Base-by-base conservation (phyloP, 139 green algal species). In the Prasinococcaceae sp. region DNA sequence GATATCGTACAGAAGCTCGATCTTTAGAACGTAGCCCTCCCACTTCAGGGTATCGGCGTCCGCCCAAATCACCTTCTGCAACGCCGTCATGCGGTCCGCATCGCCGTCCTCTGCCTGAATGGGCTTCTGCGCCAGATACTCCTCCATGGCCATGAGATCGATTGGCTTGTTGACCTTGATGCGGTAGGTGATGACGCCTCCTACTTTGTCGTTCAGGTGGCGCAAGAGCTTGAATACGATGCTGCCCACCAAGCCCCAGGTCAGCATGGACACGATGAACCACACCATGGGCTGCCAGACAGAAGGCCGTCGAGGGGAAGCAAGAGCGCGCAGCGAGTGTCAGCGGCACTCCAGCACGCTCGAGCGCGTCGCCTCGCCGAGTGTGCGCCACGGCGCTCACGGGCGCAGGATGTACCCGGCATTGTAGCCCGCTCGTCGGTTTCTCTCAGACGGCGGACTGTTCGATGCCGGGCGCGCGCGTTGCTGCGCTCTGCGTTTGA, bases 81-180 rank as follows among this genome's bases (percentile, higher is more conserved):
- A 20, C 23, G 51, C 17, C 10, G 22, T 59, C 12, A 40, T 14
- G 5, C 5, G 3, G 39, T 59, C 51, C 6, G 51, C 51, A 14
- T 50, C 24, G 27, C 51, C 51, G n/a, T 59, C 51, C 39, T 59
- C 51, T 17, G 36, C 19, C 19, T 39, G 36, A 12, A 59, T 26
- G 8, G 51, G 19, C 23, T 59, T 59, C 3, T n/a, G n/a, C 12
- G 38, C 24, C 23, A 59, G 42, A 14, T 50, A 59, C 25, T 49
- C 36, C 24, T 59, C 38, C 4, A 59, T 20, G 20, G 51, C 51
- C 12, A 38, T 10, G 4, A 59, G 12, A 36, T 59, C 39, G 36
- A 59, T 32, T 3, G 24, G 23, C 37, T 59, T 59, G 51, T 59
- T 59, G 24, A 59, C 38, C 51, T 59, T 59, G 36, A 59, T 40